phyloP scores from a whole-genome alignment of 2,329 filamentous ascomycete genomes.

The Shiraia bambusicola region DNA sequence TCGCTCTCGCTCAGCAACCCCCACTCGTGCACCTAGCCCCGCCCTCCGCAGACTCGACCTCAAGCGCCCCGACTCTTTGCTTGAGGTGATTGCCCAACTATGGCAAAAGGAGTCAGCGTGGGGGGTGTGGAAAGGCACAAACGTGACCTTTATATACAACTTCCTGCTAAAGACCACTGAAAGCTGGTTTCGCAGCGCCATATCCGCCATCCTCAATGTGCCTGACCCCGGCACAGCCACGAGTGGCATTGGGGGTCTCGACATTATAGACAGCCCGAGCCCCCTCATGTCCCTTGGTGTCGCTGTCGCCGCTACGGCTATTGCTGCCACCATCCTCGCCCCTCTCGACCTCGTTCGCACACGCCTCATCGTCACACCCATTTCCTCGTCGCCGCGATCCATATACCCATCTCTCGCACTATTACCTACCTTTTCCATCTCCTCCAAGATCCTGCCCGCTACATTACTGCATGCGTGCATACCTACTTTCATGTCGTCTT shows the following conservation, averaged over 20 bases:
- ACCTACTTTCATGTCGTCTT: constrained; percentile 78
- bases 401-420: constrained; percentile 75
- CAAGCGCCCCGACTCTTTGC: constrained; percentile 74
- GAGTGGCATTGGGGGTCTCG: constrained; percentile 63
- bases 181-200: constrained; percentile 84
- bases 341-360: constrained; percentile 91
- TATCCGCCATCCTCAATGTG: constrained; percentile 88
- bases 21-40: constrained; percentile 42
- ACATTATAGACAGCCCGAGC: constrained; percentile 78
- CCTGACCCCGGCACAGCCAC: constrained; percentile 68
- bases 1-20: constrained; percentile 42
- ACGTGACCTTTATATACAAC: constrained; percentile 88
- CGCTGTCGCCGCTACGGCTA: constrained; percentile 62
- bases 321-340: constrained; percentile 77
- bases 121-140: constrained; percentile 93
- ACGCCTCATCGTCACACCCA: constrained; percentile 78
- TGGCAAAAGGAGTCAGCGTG: constrained; percentile 88
- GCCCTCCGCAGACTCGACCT: constrained; percentile 67
- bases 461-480: constrained; percentile 84
- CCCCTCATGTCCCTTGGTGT: constrained; percentile 80
- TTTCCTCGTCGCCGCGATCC: constrained; percentile 71
- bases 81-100: constrained; percentile 82
- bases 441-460: constrained; percentile 71
- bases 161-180: constrained; percentile 84
- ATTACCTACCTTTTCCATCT: constrained; percentile 70